These are phyloP conservation scores for Hemileccinum rubropunctum DNA, from an alignment of 768 basidiomycete species.

Conservation along the genomic window DNA sequence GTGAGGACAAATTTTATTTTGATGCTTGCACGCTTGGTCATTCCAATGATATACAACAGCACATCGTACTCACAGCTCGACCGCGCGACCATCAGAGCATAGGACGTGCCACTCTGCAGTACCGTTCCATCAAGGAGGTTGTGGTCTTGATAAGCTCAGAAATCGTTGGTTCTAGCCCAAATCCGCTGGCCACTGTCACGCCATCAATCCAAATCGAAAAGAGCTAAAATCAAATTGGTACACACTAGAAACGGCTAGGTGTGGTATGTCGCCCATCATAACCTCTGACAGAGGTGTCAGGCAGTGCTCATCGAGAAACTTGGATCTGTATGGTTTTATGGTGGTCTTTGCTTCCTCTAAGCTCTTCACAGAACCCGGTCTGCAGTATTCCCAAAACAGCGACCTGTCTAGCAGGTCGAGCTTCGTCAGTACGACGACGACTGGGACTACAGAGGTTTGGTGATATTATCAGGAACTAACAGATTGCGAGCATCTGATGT, in stretches of 20 bases:
- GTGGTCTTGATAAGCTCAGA: background rate
- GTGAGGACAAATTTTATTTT: no score
- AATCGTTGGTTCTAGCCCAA: background rate
- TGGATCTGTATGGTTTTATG: background rate
- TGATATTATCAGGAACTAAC: background rate
- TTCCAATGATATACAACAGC: no score
- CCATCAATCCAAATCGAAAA: background rate
- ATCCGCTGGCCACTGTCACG: background rate
- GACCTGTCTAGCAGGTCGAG: background rate
- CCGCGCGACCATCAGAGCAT: no score
- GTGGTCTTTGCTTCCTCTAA: background rate
- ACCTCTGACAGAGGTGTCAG: background rate
- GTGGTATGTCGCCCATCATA: no score
- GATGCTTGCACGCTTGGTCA: no score
- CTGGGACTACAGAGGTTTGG: background rate
- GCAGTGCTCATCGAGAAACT: background rate
- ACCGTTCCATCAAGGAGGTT: background rate
- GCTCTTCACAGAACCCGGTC: background rate
- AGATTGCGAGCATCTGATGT: no score
- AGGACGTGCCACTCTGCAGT: no score
- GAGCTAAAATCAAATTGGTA: background rate
- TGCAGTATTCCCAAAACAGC: background rate
- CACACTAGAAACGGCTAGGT: background rate
- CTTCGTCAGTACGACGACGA: conserved; percentile 3
- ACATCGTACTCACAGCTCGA: no score